Evolutionary conservation across 768 basidiomycete species (phyloP).

Genomic region (Termitomyces sp.): DNA sequence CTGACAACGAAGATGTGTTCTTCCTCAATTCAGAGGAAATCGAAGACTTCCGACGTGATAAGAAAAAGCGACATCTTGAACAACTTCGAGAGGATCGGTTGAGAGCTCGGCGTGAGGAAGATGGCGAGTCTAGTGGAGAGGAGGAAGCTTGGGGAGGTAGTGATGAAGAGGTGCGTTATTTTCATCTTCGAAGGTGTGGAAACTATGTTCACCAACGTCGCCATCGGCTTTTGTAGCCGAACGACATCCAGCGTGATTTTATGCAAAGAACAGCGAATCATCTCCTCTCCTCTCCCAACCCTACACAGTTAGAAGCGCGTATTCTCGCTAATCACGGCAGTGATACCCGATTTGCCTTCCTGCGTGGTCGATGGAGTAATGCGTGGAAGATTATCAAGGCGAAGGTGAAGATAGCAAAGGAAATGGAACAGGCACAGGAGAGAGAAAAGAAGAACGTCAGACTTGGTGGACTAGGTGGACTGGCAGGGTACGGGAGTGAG

Average conservation of each 20-base stretch:
- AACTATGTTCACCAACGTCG: neutral
- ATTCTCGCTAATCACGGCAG: constrained; percentile 83
- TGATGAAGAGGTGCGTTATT: constrained; percentile 61
- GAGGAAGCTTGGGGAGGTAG: constrained; percentile 58
- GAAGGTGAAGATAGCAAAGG: constrained; percentile 33
- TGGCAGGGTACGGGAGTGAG: constrained; percentile 59
- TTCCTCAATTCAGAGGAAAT: constrained; percentile 67
- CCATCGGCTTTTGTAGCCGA: constrained; percentile 40
- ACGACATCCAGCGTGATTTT: constrained; percentile 53
- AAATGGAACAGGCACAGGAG: constrained; percentile 21
- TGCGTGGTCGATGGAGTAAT: constrained; percentile 70
- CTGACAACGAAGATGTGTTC: constrained; percentile 83
- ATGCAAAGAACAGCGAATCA: constrained; percentile 77
- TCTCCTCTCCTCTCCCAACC: constrained; percentile 67
- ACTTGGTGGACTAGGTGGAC: constrained; percentile 45
- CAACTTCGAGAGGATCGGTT: constrained; percentile 63
- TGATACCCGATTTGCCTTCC: constrained; percentile 77
- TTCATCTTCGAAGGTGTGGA: neutral
- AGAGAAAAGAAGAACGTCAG: constrained; percentile 6
- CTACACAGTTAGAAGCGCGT: constrained; percentile 81
- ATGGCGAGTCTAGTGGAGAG: constrained; percentile 28
- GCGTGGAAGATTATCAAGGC: constrained; percentile 60
- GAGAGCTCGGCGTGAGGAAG: constrained; percentile 46
- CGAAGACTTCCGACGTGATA: constrained; percentile 63
- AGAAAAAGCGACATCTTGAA: constrained; percentile 62